phyloP scores from a whole-genome alignment of 208 protist genomes.

The Leishmania amazonensis region DNA sequence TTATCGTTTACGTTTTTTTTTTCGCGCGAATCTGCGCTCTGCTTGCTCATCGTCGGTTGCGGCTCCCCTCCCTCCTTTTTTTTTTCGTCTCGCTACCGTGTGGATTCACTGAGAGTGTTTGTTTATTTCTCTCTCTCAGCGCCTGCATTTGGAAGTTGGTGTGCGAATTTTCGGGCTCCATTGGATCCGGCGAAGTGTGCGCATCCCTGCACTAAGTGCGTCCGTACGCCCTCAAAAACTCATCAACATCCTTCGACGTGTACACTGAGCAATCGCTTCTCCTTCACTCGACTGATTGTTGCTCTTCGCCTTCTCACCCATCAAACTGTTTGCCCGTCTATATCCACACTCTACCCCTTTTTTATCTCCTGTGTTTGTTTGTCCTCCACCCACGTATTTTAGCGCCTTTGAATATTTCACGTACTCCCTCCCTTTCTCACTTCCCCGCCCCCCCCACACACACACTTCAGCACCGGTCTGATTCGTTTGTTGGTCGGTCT shows the following conservation, averaged over 20 bases:
- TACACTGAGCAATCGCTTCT: constrained; percentile 3
- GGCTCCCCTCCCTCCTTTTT: neutral
- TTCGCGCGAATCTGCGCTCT: neutral
- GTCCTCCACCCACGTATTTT: neutral
- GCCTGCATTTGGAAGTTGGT: neutral
- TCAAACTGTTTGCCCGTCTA: neutral
- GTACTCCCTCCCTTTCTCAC: neutral
- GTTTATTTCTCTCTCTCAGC: neutral
- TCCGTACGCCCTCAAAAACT: neutral
- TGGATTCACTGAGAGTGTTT: neutral
- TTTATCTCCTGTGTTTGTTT: constrained; percentile 16
- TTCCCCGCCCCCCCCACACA: neutral
- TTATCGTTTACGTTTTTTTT: neutral
- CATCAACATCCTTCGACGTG: neutral
- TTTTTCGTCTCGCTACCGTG: neutral
- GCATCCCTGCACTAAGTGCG: neutral
- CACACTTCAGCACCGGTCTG: neutral
- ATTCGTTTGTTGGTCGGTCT: neutral
- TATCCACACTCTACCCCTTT: constrained; percentile 7
- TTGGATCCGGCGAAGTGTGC: neutral
- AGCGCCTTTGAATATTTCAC: neutral
- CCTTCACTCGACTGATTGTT: constrained; percentile 5
- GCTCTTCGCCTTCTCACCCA: constrained; percentile 4
- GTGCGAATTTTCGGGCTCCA: neutral
- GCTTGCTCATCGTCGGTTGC: neutral